A percentile compares a stretch with the other conserved stretches of the same genome.
These are phyloP conservation scores for Prunus yedoensis DNA, from an alignment of 331 rosid genomes.

Conservation along the genomic window DNA sequence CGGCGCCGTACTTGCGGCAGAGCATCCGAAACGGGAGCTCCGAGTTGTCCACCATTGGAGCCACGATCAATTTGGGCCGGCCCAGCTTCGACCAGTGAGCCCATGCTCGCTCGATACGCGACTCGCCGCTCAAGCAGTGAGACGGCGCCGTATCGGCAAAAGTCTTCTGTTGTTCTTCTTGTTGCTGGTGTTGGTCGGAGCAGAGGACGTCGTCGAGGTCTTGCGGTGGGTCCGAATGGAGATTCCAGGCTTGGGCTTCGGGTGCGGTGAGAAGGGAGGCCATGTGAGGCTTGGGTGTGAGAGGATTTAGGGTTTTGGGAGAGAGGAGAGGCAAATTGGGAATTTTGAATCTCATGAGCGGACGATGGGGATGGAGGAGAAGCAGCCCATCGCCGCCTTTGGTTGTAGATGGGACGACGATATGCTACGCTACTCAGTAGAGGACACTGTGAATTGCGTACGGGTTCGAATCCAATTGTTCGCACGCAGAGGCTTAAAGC, in stretches of 20 bases:
- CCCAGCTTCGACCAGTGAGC: slow-evolving; percentile 81
- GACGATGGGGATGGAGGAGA: slow-evolving; percentile 30
- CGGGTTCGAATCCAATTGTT: not conserved
- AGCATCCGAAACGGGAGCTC: slow-evolving; percentile 90
- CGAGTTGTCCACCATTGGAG: slow-evolving; percentile 99
- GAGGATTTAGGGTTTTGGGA: slow-evolving; percentile 16
- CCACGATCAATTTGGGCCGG: slow-evolving; percentile 76
- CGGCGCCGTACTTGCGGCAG: slow-evolving; percentile 77
- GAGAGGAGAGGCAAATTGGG: slow-evolving; percentile 15
- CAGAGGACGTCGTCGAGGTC: slow-evolving; percentile 43
- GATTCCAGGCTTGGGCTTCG: slow-evolving; percentile 18
- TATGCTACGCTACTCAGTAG: too few species aligned
- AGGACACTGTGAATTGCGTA: too few species aligned
- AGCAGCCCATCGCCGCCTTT: slow-evolving; percentile 18
- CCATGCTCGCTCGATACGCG: slow-evolving; percentile 76
- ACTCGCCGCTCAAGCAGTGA: slow-evolving; percentile 40
- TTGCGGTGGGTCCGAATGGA: slow-evolving; percentile 27
- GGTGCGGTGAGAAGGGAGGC: slow-evolving; percentile 27
- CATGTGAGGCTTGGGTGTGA: slow-evolving; percentile 34
- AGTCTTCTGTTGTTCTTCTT: not conserved
- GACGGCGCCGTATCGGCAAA: slow-evolving; percentile 17
- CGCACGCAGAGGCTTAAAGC: not conserved
- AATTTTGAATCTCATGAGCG: slow-evolving; percentile 59
- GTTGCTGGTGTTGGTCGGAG: slow-evolving; percentile 25
- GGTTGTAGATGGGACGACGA: not conserved